Evolutionary conservation across 257 asterid species (phyloP).

Genomic region (Solanum acaule): DNA sequence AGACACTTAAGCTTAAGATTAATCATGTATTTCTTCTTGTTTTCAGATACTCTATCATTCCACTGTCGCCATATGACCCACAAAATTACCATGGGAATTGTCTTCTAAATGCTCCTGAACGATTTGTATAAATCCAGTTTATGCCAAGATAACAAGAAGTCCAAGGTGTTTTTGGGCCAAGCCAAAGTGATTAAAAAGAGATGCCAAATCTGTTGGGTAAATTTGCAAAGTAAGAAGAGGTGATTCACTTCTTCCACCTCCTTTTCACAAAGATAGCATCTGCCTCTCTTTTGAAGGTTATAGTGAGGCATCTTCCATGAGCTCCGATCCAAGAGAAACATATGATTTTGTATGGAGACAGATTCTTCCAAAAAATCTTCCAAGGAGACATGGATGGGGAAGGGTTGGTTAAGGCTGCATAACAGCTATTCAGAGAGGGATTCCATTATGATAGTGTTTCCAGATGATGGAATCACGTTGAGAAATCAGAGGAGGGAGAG

Average conservation of each 20-base stretch:
- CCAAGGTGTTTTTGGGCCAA: neutral
- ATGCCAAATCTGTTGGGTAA: neutral
- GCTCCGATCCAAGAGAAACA: neutral
- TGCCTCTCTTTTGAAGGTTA: neutral
- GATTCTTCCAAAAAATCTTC: neutral
- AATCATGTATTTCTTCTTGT: neutral
- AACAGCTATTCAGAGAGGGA: neutral
- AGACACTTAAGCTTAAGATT: neutral
- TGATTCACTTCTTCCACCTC: neutral
- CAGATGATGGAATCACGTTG: neutral
- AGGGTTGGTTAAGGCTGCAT: neutral
- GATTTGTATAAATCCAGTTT: neutral
- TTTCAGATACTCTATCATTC: neutral
- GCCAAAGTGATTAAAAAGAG: neutral
- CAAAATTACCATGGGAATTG: neutral
- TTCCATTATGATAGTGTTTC: neutral
- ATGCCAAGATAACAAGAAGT: neutral
- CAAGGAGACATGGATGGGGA: neutral
- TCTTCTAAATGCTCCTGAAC: neutral
- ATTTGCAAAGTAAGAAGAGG: neutral
- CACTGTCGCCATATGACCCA: neutral
- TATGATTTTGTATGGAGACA: neutral
- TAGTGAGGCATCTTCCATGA: neutral
- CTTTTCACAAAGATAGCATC: neutral
- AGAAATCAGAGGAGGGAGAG: neutral